Evolutionary conservation across 345 rosid species (phyloP).

Genomic region (sweet orange (Citrus sinensis)): DNA sequence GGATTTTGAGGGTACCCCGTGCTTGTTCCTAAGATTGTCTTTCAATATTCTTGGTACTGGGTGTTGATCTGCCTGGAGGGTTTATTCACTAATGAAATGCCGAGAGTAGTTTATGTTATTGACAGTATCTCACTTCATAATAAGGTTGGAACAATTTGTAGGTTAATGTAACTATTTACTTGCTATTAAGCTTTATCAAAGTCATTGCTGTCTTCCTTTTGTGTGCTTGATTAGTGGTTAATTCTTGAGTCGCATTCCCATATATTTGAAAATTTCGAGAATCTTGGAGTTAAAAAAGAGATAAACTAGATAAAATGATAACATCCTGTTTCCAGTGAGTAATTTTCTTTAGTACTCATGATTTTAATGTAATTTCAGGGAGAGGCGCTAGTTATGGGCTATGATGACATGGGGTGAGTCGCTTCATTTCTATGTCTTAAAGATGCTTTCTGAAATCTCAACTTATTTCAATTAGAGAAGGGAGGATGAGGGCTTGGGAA

Average conservation of each 20-base stretch:
- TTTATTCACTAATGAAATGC: not conserved
- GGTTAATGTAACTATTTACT: not conserved
- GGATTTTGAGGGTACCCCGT: not conserved
- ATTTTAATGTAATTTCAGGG: constrained; percentile 58
- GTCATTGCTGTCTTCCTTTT: not conserved
- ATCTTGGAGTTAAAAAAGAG: not conserved
- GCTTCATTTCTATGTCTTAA: constrained; percentile 5
- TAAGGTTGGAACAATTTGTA: not conserved
- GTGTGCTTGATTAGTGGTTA: not conserved
- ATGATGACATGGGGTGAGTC: constrained; percentile 96
- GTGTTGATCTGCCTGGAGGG: not conserved
- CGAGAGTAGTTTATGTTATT: not conserved
- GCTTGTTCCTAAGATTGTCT: not conserved
- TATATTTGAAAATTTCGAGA: not conserved
- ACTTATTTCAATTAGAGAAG: not conserved
- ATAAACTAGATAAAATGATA: not conserved
- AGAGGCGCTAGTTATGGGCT: constrained; percentile 98
- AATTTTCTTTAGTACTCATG: constrained; percentile 8
- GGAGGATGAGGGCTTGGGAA: not conserved
- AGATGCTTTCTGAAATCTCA: constrained; percentile 4
- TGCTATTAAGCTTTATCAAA: not conserved
- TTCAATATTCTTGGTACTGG: not conserved
- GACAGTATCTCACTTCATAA: not conserved
- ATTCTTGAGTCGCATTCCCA: not conserved
- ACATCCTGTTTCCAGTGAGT: not conserved